These are phyloP conservation scores for Tolypocladium guangdongense DNA, from an alignment of 2,329 filamentous ascomycete genomes.

Conservation along the genomic window DNA sequence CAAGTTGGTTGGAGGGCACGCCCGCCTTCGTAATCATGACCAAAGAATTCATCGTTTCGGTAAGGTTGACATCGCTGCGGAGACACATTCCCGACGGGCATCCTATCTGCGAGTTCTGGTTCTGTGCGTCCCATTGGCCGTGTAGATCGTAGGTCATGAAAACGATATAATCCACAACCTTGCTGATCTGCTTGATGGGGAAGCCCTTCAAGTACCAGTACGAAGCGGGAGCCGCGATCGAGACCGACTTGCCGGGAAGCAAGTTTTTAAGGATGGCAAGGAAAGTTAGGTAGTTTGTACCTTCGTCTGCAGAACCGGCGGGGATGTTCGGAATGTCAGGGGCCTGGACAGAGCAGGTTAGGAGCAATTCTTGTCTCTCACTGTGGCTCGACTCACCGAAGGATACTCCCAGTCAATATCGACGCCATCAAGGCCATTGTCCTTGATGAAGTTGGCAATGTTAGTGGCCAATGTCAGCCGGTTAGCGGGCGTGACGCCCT, in stretches of 20 bases:
- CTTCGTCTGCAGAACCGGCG: conserved; percentile 12
- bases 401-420: no score
- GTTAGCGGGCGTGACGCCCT: no score
- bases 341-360: conserved; percentile 2
- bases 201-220: conserved; percentile 23
- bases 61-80: no score
- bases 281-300: conserved; percentile 22
- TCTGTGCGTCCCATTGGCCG: conserved; percentile 22
- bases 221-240: conserved; percentile 24
- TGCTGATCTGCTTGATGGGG: conserved; percentile 5
- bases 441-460: no score
- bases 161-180: conserved; percentile 21
- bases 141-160: conserved; percentile 27
- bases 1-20: neutral
- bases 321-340: conserved; percentile 14
- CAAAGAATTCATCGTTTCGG: no score
- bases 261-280: conserved; percentile 16
- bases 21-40: no score
- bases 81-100: no score
- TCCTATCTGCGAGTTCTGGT: neutral
- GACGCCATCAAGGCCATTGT: no score
- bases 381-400: no score
- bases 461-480: no score
- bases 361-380: no score
- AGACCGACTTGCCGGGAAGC: conserved; percentile 20